Percentiles rank a stretch among this genome's conserved stretches.
phyloP scores from a whole-genome alignment of 1,139 yeast genomes.

The Candida neerlandica region DNA sequence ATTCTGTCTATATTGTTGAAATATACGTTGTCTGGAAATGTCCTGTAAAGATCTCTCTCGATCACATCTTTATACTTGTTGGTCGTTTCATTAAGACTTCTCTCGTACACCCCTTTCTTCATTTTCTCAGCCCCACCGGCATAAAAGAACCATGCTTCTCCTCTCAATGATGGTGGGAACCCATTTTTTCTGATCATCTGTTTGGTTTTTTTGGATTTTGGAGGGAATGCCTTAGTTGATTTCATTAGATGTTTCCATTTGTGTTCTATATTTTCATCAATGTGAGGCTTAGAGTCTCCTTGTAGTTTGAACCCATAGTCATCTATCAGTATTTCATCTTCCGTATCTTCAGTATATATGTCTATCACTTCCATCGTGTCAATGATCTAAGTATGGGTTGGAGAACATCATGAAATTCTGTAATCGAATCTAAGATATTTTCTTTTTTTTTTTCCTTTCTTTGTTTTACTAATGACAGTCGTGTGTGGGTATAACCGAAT shows the following conservation, averaged over 20 bases:
- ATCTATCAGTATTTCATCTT: not conserved
- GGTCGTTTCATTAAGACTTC: constrained; percentile 58
- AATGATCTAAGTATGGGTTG: not conserved
- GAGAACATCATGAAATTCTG: not conserved
- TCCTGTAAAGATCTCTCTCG: constrained; percentile 88
- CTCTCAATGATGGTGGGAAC: constrained; percentile 96
- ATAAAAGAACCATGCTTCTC: constrained; percentile 94
- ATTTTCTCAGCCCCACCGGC: constrained; percentile 87
- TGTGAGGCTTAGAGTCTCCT: not conserved
- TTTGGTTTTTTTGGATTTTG: constrained; percentile 78
- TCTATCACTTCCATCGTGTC: constrained; percentile 3
- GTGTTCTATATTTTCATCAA: not conserved
- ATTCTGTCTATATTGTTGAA: constrained; percentile 41
- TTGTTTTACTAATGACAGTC: not conserved
- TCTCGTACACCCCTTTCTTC: constrained; percentile 73
- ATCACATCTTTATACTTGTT: constrained; percentile 87
- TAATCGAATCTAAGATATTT: not conserved
- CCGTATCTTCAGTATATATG: constrained; percentile 1
- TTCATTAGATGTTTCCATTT: constrained; percentile 3
- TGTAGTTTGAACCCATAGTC: not conserved
- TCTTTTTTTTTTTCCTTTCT: not conserved
- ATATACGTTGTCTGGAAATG: constrained; percentile 89
- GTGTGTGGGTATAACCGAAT: not conserved
- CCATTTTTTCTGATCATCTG: constrained; percentile 80
- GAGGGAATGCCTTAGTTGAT: constrained; percentile 62